Conservation (phyloP, 257 asterid species). For the Petunia secreta region DNA sequence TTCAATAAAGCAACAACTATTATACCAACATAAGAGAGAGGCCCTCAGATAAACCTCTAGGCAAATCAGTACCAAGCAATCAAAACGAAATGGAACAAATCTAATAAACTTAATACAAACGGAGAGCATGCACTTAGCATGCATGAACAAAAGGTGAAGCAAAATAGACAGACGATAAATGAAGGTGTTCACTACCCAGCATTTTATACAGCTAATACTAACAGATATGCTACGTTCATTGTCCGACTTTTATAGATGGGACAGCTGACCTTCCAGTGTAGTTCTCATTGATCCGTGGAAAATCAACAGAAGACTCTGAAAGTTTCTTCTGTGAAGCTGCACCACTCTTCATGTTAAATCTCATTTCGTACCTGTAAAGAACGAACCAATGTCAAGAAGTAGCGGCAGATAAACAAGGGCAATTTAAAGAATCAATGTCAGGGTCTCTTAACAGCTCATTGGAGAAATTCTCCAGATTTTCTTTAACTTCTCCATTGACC, state of each 20-base stretch:
- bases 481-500: slow-evolving; percentile 64
- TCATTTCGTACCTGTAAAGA: slow-evolving; percentile 84
- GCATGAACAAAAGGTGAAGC: not conserved
- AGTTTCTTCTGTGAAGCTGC: slow-evolving; percentile 82
- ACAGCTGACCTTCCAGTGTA: slow-evolving; percentile 78
- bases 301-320: slow-evolving; percentile 86
- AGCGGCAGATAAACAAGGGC: slow-evolving; percentile 14
- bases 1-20: slow-evolving; percentile 7
- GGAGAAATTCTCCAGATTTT: slow-evolving; percentile 71
- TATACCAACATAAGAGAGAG: slow-evolving; percentile 1
- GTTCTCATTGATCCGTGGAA: slow-evolving; percentile 92
- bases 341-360: slow-evolving; percentile 90
- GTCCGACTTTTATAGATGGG: slow-evolving; percentile 1
- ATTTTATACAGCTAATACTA: not conserved
- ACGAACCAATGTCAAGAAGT: slow-evolving; percentile 18
- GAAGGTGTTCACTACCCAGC: slow-evolving; percentile 19
- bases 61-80: slow-evolving; percentile 6
- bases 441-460: slow-evolving; percentile 74
- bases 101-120: not conserved
- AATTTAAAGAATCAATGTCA: not conserved
- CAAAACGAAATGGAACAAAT: not conserved
- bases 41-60: not conserved
- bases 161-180: not conserved
- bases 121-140: not conserved
- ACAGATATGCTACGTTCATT: not conserved